A percentile compares a stretch with the other conserved stretches of the same genome.
Conservation (phyloP, 352 stramenopile species). For the Elongisporangium senticosum region DNA sequence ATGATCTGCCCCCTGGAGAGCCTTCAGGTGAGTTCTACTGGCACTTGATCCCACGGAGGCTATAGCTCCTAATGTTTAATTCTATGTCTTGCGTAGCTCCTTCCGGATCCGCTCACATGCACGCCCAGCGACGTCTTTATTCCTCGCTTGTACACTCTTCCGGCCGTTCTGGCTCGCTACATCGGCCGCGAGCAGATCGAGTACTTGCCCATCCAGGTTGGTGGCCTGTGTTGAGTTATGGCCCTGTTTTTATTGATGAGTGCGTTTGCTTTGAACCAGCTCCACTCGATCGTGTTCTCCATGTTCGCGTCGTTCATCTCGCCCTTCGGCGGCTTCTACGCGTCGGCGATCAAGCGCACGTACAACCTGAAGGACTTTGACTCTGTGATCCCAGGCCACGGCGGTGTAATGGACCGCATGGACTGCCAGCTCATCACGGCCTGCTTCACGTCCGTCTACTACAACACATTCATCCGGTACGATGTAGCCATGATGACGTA, state of each 20-base stretch:
- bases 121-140: constrained; percentile 57
- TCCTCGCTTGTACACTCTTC: constrained; percentile 55
- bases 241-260: background rate
- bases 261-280: constrained; percentile 37
- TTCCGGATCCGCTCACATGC: constrained; percentile 66
- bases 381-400: constrained; percentile 97
- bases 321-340: constrained; percentile 99
- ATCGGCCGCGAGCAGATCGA: constrained; percentile 70
- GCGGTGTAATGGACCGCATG: constrained; percentile 96
- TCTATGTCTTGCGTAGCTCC: constrained; percentile 35
- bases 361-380: constrained; percentile 99
- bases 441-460: constrained; percentile 96
- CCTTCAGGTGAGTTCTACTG: constrained; percentile 34
- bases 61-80: constrained; percentile 1
- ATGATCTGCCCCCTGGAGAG: constrained; percentile 91
- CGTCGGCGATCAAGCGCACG: constrained; percentile 98
- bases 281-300: constrained; percentile 96
- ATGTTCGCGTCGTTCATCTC: constrained; percentile 97
- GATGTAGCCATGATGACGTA: constrained; percentile 5
- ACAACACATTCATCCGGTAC: constrained; percentile 95
- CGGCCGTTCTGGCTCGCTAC: constrained; percentile 72
- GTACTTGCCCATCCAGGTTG: constrained; percentile 82
- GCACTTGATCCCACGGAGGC: background rate
- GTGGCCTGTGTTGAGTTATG: background rate
- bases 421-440: constrained; percentile 96